Evolutionary conservation across 1,284 basidiomycete species (phyloP), one percentile per base, ranked within the genome.

Genomic region (Fomitopsis betulina): DNA sequence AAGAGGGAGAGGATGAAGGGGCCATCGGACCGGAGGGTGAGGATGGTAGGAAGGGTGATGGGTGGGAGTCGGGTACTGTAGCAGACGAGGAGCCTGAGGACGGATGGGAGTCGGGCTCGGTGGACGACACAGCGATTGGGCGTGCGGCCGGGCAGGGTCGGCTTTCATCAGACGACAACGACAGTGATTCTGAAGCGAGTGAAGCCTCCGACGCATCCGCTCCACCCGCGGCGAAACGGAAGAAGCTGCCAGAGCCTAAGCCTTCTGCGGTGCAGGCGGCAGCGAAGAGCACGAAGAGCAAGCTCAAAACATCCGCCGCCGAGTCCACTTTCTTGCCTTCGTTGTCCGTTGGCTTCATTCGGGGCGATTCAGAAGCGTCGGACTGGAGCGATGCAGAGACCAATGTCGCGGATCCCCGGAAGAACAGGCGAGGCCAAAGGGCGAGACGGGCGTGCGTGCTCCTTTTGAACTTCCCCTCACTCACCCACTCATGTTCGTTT

Each of bases 401-500:
- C 53, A 78, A 80, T 35, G 77, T 81, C 40, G 83, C 75, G 9
- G 86, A 89, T 47, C 73, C 68, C 5, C 74, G 76, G 17, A 86
- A 85, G 73, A 98, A 98, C 66, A 78, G 96, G 53, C 81, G 94
- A 54, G 96, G 96, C 17, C 96, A 98, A 73, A 78, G 94, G 54
- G 96, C 96, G 10, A 80, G 96, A 58, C 82, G 91, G 76, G 92
- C 91, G 93, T 96, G 73, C 82, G 94, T 88, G 7, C 17, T 7
- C 32, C 47, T 40, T 47, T 62, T 23, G 12, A 12, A 43, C 23
- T 25, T 57, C 54, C 37, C 30, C 23, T 39, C 33, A 35, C 33
- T 30, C 58, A 55, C 33, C 43, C 63, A 43, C 52, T 53, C 25
- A 62, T 39, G 10, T 19, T 13, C 32, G 27, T 40, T 17, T 59